A percentile compares a stretch with the other conserved stretches of the same genome.
These are phyloP conservation scores for Salix dunnii DNA, from an alignment of 345 rosid species.

Conservation along the genomic window DNA sequence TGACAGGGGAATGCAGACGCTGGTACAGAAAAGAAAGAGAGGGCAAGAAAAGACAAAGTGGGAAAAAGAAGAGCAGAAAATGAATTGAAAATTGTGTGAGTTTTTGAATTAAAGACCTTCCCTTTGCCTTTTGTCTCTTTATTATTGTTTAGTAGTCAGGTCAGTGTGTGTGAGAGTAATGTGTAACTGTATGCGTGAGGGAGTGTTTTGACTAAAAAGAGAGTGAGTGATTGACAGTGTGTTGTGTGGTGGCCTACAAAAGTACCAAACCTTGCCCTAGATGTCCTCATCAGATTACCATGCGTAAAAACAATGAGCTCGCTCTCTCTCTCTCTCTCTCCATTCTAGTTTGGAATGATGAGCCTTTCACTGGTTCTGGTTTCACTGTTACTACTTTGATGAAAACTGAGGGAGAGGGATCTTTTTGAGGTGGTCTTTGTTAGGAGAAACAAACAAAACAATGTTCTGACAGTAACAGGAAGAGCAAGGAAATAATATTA, in stretches of 20 bases:
- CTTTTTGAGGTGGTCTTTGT: background rate
- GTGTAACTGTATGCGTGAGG: background rate
- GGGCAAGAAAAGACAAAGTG: slow-evolving; percentile 21
- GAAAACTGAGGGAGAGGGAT: background rate
- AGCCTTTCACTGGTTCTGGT: slow-evolving; percentile 7
- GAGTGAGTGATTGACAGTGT: slow-evolving; percentile 14
- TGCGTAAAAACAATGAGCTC: slow-evolving; percentile 7
- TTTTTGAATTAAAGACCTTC: slow-evolving; percentile 23
- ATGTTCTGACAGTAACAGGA: background rate
- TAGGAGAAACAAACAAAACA: slow-evolving; percentile 12
- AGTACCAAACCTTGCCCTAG: slow-evolving; percentile 6
- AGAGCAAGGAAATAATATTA: background rate
- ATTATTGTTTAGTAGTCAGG: slow-evolving; percentile 9
- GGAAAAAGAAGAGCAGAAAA: background rate
- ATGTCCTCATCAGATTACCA: slow-evolving; percentile 14
- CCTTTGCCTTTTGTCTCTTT: slow-evolving; percentile 8
- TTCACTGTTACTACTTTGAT: background rate
- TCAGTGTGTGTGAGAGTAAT: background rate
- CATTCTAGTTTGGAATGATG: background rate
- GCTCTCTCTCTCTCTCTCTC: background rate
- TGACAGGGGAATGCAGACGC: slow-evolving; percentile 16
- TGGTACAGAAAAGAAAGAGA: slow-evolving; percentile 10
- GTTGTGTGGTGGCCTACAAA: slow-evolving; percentile 23
- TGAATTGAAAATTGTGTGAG: slow-evolving; percentile 4
- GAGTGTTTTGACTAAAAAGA: slow-evolving; percentile 12